Evolutionary conservation across 129 eudicot genomes (phyloP), one percentile per base, ranked within the genome.

Genomic region (Erigeron canadensis): DNA sequence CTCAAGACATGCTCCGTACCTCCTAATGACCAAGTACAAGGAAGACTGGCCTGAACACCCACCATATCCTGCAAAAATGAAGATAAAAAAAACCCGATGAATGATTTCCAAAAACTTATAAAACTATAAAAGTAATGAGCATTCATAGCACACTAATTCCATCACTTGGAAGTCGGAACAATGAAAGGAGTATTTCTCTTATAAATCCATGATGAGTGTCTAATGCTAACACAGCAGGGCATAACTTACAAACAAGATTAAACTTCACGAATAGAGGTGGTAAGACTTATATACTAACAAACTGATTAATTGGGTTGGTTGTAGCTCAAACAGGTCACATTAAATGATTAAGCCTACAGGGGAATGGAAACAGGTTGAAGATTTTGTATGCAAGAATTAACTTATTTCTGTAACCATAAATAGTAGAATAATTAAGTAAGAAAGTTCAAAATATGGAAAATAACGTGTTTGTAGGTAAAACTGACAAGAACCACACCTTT

Each of bases 11-110:
- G 78, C 46, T 82, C 80, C 12, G 51, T 80, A 81, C 73, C 83
- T 45, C 85, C 81, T 58, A 75, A 76, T 19, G 80, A 75, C 88
- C 95, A 77, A 18, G 81, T 78, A 67, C 89, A 79, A 76, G 87
- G 86, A 62, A 76, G 79, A 63, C 87, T 83, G 23, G 81, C 86
- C 39, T 87, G 86, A 65, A 87, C 82, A 75, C 87, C 84, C 53
- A 74, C 85, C 90, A 85, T 85, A 71, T 76, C 71, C 87, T 71
- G 80, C 61, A 70, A 65, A 69, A 6, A 18, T 53, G 40, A 7
- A 65, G 22, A 13, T 7, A 4, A 61, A 13, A 61, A 5, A 38
- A 5, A 4, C 4, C 3, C 18, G 10, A 60, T 50, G 46, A 47
- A 57, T 45, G 5, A 47, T 69, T 75, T 6, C 54, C 17, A 65